Percentiles rank a stretch among this genome's conserved stretches.
These are phyloP conservation scores for Solanum tarijense DNA, from an alignment of 257 asterid genomes.

Conservation along the genomic window DNA sequence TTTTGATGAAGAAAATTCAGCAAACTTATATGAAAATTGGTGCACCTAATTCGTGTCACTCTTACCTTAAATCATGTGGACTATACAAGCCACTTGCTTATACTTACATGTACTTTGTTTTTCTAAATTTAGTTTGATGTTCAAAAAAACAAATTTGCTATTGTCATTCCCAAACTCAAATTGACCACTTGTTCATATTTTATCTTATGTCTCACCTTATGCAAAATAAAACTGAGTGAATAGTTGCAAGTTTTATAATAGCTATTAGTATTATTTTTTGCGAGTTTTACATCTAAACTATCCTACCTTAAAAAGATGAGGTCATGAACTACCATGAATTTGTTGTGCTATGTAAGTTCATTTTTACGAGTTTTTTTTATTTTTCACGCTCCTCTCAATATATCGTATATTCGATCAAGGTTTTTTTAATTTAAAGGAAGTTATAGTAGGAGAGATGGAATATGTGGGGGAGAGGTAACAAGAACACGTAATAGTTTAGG, in stretches of 20 bases:
- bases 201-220: neutral
- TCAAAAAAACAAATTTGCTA: neutral
- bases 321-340: too few species aligned
- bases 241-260: neutral
- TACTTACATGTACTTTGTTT: neutral
- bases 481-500: too few species aligned
- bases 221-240: neutral
- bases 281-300: neutral
- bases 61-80: neutral
- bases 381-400: too few species aligned
- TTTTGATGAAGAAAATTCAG: neutral
- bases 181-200: neutral
- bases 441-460: too few species aligned
- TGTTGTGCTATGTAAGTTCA: neutral
- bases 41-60: neutral
- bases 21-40: neutral
- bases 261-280: too few species aligned
- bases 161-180: neutral
- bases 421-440: too few species aligned
- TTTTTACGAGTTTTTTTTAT: too few species aligned
- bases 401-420: too few species aligned
- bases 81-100: neutral
- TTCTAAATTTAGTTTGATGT: neutral
- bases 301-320: neutral
- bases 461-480: too few species aligned